phyloP scores from a whole-genome alignment of 768 basidiomycete species.

The Rhizopogon rudus region DNA sequence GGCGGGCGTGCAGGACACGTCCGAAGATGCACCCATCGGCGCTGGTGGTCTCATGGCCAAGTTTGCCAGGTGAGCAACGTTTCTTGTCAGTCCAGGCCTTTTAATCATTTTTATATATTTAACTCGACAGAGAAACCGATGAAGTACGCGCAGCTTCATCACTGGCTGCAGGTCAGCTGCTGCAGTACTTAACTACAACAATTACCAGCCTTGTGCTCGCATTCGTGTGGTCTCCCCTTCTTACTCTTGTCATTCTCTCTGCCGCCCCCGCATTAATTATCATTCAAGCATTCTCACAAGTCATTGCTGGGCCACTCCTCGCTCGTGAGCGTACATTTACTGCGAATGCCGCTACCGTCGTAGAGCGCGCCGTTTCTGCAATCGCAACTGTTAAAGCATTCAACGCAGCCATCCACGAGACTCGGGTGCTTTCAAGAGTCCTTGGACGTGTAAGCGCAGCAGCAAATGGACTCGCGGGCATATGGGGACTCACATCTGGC shows the following conservation, averaged over 20 bases:
- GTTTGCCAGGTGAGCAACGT: slow-evolving; percentile 63
- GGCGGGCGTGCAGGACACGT: slow-evolving; percentile 21
- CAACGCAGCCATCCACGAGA: slow-evolving; percentile 65
- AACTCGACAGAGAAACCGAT: slow-evolving; percentile 76
- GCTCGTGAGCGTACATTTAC: slow-evolving; percentile 60
- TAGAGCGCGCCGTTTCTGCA: slow-evolving; percentile 70
- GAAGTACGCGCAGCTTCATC: slow-evolving; percentile 86
- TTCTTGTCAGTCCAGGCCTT: neutral
- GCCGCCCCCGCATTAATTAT: slow-evolving; percentile 79
- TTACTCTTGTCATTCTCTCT: slow-evolving; percentile 90
- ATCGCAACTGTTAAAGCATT: slow-evolving; percentile 93
- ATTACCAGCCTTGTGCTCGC: slow-evolving; percentile 79
- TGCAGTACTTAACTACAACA: slow-evolving; percentile 81
- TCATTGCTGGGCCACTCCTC: slow-evolving; percentile 62
- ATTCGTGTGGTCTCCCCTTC: slow-evolving; percentile 70
- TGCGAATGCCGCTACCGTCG: slow-evolving; percentile 67
- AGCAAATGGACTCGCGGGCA: slow-evolving; percentile 48
- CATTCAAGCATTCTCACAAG: slow-evolving; percentile 73
- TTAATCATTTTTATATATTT: neutral
- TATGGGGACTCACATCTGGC: slow-evolving; percentile 75
- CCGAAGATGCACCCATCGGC: slow-evolving; percentile 51
- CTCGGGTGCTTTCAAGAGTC: slow-evolving; percentile 41
- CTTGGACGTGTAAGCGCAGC: slow-evolving; percentile 40
- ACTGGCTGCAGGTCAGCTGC: slow-evolving; percentile 66
- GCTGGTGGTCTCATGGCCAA: slow-evolving; percentile 93